Percentiles rank a stretch among this genome's conserved stretches.
phyloP scores from a whole-genome alignment of 2,329 filamentous ascomycete genomes.

The Pleurostoma richardsiae region DNA sequence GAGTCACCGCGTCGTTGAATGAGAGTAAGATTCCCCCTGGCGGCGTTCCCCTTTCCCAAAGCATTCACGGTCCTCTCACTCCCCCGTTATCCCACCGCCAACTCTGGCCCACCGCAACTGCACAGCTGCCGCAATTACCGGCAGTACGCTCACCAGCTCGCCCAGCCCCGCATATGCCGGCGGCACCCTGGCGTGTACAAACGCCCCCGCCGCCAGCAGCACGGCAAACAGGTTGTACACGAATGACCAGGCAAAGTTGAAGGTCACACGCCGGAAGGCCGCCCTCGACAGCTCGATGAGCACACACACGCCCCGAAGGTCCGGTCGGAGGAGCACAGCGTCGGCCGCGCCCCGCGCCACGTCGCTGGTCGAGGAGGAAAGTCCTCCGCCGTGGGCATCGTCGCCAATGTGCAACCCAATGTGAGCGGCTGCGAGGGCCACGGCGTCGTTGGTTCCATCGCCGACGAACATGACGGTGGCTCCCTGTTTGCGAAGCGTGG shows the following conservation, averaged over 20 bases:
- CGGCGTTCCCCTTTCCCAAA: too few relatives aligned
- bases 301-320: constrained; percentile 49
- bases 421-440: constrained; percentile 64
- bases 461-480: constrained; percentile 62
- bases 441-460: constrained; percentile 76
- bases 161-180: constrained; percentile 64
- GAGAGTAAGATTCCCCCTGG: too few relatives aligned
- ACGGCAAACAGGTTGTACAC: constrained; percentile 68
- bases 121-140: constrained; percentile 57
- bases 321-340: constrained; percentile 58
- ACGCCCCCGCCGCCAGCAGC: constrained; percentile 60
- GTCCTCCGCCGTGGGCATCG: constrained; percentile 13
- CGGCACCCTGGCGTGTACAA: constrained; percentile 46
- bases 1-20: too few relatives aligned
- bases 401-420: constrained; percentile 66
- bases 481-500: constrained; percentile 23
- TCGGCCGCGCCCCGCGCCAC: constrained; percentile 64
- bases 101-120: constrained; percentile 34
- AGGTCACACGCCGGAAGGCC: constrained; percentile 44
- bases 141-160: constrained; percentile 69
- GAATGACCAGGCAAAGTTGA: constrained; percentile 68
- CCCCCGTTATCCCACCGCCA: too few relatives aligned
- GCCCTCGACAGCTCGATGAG: constrained; percentile 49
- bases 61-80: too few relatives aligned
- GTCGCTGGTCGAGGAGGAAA: constrained; percentile 35